A percentile compares a stretch with the other conserved stretches of the same genome.
Evolutionary conservation across 1,139 yeast species (phyloP).

Genomic region (Waltiozyma sp.): DNA sequence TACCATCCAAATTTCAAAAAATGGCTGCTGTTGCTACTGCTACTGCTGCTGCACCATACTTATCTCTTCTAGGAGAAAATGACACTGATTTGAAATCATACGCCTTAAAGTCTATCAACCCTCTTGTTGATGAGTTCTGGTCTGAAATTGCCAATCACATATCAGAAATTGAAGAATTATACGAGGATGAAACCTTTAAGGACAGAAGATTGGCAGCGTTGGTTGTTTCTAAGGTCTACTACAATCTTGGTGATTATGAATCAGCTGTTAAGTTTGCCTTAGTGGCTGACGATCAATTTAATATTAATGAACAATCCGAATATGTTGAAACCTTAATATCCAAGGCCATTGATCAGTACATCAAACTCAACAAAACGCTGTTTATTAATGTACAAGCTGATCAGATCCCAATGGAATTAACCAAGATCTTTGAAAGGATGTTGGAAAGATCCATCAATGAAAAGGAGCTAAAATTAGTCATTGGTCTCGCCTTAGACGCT

Average conservation of each 20-base stretch:
- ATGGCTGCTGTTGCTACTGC: slow-evolving; percentile 28
- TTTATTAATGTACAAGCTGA: slow-evolving; percentile 25
- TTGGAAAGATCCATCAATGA: slow-evolving; percentile 62
- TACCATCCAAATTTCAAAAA: background rate
- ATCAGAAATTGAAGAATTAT: slow-evolving; percentile 77
- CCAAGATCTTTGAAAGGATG: slow-evolving; percentile 75
- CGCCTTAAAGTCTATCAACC: slow-evolving; percentile 75
- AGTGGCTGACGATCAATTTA: slow-evolving; percentile 72
- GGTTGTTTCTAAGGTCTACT: slow-evolving; percentile 88
- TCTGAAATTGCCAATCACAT: slow-evolving; percentile 92
- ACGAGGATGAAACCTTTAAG: slow-evolving; percentile 72
- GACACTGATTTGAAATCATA: slow-evolving; percentile 70
- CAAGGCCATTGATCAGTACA: slow-evolving; percentile 80
- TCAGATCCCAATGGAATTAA: slow-evolving; percentile 50
- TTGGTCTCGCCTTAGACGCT: slow-evolving; percentile 87
- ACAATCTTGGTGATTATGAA: slow-evolving; percentile 89
- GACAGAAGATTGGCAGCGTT: slow-evolving; percentile 81
- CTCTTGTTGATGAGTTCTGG: slow-evolving; percentile 87
- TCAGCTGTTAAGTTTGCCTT: slow-evolving; percentile 83
- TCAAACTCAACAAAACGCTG: slow-evolving; percentile 46
- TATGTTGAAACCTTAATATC: slow-evolving; percentile 90
- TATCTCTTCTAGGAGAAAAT: slow-evolving; percentile 78
- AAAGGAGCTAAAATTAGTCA: slow-evolving; percentile 68
- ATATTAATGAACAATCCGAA: slow-evolving; percentile 66
- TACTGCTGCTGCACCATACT: slow-evolving; percentile 62